Base-by-base conservation (phyloP, 768 basidiomycete genomes). In the Leucosporidium yakuticum region DNA sequence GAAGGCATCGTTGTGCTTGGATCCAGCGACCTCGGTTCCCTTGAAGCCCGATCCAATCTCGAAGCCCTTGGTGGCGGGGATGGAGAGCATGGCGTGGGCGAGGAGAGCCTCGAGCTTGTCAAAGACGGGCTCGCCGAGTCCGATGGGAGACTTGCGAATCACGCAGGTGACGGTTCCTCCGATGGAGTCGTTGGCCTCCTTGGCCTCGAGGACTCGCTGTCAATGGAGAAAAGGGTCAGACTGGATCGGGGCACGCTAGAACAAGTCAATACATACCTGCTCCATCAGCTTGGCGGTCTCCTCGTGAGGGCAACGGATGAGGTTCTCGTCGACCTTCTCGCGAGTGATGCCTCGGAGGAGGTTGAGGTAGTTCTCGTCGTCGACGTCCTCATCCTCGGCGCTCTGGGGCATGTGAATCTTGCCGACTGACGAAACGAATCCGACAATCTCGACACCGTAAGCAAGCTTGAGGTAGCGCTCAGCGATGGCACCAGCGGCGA, bases 81-180 rank as follows among this genome's bases (percentile, higher is more conserved):
- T 96, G 63, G 93, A 96, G 62, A 99, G 85, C 95, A 99, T 98
- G 12, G 96, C 96, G 77, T 98, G 96, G 19, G 85, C 95, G 68
- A 99, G 87, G 70, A 85, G 85, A 25, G 96, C 96, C 80, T 96
- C 95, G 78, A 98, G 88, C 80, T 98, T 98, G 84, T 99, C 94
- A 79, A 99, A 98, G 60, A 91, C 89, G 62, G 96, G 96, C 79
- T 98, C 96, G 60, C 96, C 96, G 34, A 98, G 85, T 12, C 96
- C 96, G 25, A 87, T 81, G 56, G 96, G 96, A 3, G 88, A 86
- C 64, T 87, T 86, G 54, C 95, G 89, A 74, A 99, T 89, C 49
- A 98, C 90, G 78, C 96, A 98, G 65, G 92, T 98, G 63, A 98
- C 86, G 4, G 91, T 95, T n/a, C 96, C 96, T 60, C 96, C 96